These are phyloP conservation scores for Pugionium cornutum DNA, from an alignment of 345 rosid species.

Conservation along the genomic window DNA sequence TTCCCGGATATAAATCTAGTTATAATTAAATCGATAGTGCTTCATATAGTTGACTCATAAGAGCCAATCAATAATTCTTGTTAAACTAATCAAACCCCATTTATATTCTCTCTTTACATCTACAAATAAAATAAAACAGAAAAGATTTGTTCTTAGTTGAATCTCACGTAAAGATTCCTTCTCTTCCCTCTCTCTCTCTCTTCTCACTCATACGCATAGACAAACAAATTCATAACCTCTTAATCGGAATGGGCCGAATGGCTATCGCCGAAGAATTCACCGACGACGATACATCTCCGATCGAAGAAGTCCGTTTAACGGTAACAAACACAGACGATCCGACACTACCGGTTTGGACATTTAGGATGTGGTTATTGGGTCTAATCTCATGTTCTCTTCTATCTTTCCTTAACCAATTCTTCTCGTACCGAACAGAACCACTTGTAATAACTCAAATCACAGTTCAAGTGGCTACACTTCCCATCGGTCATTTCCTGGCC, in stretches of 20 bases:
- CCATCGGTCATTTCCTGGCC: constrained; percentile 72
- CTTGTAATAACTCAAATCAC: constrained; percentile 78
- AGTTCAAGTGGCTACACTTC: constrained; percentile 75
- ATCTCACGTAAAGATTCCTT: constrained; percentile 32
- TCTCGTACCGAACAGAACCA: constrained; percentile 80
- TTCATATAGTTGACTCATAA: constrained; percentile 23
- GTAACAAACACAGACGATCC: constrained; percentile 80
- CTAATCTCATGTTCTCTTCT: constrained; percentile 65
- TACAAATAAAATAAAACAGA: background rate
- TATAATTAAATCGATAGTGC: background rate
- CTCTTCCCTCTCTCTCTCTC: constrained; percentile 1
- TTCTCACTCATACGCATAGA: background rate
- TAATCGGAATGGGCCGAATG: constrained; percentile 36
- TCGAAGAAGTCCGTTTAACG: constrained; percentile 79
- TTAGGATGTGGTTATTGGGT: constrained; percentile 86
- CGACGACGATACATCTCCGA: constrained; percentile 65
- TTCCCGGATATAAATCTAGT: too few species aligned
- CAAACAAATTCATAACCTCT: background rate
- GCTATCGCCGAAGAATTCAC: constrained; percentile 26
- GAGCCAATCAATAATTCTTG: constrained; percentile 15
- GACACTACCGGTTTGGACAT: constrained; percentile 80
- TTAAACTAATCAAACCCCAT: constrained; percentile 7
- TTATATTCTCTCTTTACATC: background rate
- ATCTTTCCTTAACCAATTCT: constrained; percentile 82
- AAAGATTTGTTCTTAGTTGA: constrained; percentile 14